Base-by-base conservation (phyloP, 2,329 filamentous ascomycete genomes). In the Aspergillus sojae region DNA sequence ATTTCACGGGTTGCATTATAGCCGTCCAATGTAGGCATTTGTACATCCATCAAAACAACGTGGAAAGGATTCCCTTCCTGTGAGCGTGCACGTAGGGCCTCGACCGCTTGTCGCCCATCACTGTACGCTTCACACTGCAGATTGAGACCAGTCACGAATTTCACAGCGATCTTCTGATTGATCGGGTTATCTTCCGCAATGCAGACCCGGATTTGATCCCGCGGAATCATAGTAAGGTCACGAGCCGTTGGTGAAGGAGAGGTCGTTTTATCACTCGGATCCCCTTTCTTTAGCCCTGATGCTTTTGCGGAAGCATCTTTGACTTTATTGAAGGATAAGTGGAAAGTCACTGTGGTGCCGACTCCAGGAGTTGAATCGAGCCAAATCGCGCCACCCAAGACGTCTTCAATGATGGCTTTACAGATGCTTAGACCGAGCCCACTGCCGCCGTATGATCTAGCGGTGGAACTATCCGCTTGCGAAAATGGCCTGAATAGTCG, bases 111-210 rank as follows among this genome's bases (percentile, higher is more conserved):
- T 65, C 91, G 85, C 0, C 94, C 94, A 74, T 98, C 96, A 67
- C 93, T 92, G 74, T 93, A 97, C 0, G 94, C 93, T 75, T 94
- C 91, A 58, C 95, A 93, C 62, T 88, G 86, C 77, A 97, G 94
- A 2, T 94, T 93, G 11, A 98, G 85, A 62, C 92, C 91, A 69
- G 90, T 88, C 61, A 96, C 91, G 70, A 96, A 97, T 69, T 93
- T 92, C 57, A 97, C 92, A 1, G 94, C 94, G 69, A 97, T 97
- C 76, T 91, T 93, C 74, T 96, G 92, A 71, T 97, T 97, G 81
- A 97, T 96, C 3, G 90, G 87, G 69, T 97, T 97, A 80, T 98
- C 94, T 74, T 98, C 94, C 0, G 94, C 94, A 62, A 98, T 94
- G 77, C 93, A 97, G 34, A 98, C 89, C 36, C 92, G 89, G 34